Percentiles rank a stretch among this genome's conserved stretches.
These are phyloP conservation scores for Bipolaris bicolor DNA, from an alignment of 2,329 filamentous ascomycete genomes.

Conservation along the genomic window DNA sequence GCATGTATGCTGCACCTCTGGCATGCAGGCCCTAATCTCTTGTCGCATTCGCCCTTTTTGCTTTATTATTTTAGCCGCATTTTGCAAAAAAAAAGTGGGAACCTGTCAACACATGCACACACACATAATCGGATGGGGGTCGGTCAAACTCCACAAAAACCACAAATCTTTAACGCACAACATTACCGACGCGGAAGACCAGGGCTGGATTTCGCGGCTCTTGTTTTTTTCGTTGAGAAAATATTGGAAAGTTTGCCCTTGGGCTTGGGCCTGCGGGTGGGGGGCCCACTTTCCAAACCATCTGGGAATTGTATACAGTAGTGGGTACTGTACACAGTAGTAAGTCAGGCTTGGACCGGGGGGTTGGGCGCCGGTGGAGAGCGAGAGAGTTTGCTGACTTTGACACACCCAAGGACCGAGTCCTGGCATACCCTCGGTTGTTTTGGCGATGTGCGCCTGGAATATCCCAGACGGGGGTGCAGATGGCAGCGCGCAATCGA, in stretches of 20 bases:
- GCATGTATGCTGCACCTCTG: constrained; percentile 22
- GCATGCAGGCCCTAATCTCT: constrained; percentile 9
- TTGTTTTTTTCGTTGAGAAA: background rate
- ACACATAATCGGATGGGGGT: constrained; percentile 14
- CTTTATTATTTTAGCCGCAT: constrained; percentile 8
- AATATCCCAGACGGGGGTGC: constrained; percentile 1
- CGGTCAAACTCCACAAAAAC: constrained; percentile 29
- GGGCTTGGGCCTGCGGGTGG: too few species aligned
- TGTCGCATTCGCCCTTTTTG: too few species aligned
- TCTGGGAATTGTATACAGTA: too few species aligned
- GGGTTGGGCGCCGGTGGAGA: background rate
- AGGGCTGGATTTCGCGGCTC: background rate
- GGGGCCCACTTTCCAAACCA: too few species aligned
- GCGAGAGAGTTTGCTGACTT: background rate
- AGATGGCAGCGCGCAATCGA: constrained; percentile 3
- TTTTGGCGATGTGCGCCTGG: background rate
- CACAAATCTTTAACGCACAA: constrained; percentile 17
- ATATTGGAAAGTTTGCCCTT: background rate
- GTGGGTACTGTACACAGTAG: too few species aligned
- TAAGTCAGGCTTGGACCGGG: background rate
- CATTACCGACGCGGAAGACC: background rate
- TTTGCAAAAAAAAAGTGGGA: background rate
- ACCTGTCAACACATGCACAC: constrained; percentile 25
- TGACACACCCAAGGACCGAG: background rate
- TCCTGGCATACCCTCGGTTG: constrained; percentile 9